Evolutionary conservation across 2,329 filamentous ascomycete genomes (phyloP).

Genomic region (Colletotrichum higginsianum): DNA sequence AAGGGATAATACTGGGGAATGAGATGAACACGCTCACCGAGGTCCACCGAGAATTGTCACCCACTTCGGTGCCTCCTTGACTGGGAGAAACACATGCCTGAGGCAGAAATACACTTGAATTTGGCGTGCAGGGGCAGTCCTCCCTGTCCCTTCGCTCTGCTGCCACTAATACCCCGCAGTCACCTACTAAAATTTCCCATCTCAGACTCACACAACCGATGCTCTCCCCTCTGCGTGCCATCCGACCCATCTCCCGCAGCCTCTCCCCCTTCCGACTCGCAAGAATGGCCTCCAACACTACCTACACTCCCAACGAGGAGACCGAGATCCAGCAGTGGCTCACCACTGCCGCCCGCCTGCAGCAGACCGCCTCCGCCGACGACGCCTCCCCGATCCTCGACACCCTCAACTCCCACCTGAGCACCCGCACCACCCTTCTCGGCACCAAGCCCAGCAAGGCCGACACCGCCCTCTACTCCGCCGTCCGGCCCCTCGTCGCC

Average conservation of each 20-base stretch:
- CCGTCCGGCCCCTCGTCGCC: constrained; percentile 82
- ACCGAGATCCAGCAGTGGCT: constrained; percentile 93
- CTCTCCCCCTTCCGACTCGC: constrained; percentile 54
- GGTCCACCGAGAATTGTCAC: background rate
- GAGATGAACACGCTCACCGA: constrained; percentile 1
- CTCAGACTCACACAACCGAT: constrained; percentile 48
- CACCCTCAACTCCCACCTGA: constrained; percentile 88
- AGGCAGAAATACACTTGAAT: background rate
- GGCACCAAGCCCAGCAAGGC: constrained; percentile 91
- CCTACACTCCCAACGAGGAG: constrained; percentile 85
- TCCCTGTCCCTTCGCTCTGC: constrained; percentile 1
- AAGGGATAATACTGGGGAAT: background rate
- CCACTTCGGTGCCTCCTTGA: background rate
- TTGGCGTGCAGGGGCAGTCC: constrained; percentile 32
- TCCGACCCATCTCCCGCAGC: constrained; percentile 55
- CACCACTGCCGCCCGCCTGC: constrained; percentile 80
- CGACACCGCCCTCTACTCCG: constrained; percentile 86
- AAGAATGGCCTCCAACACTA: constrained; percentile 78
- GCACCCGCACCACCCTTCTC: constrained; percentile 89
- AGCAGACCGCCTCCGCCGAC: constrained; percentile 63
- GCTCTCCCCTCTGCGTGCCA: constrained; percentile 62
- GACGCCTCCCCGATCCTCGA: constrained; percentile 78
- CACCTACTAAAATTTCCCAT: constrained; percentile 32
- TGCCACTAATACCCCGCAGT: constrained; percentile 29
- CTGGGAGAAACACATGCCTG: background rate